These are phyloP conservation scores for Musa itinerans DNA, from an alignment of 176 grass and related monocot species.

Conservation along the genomic window DNA sequence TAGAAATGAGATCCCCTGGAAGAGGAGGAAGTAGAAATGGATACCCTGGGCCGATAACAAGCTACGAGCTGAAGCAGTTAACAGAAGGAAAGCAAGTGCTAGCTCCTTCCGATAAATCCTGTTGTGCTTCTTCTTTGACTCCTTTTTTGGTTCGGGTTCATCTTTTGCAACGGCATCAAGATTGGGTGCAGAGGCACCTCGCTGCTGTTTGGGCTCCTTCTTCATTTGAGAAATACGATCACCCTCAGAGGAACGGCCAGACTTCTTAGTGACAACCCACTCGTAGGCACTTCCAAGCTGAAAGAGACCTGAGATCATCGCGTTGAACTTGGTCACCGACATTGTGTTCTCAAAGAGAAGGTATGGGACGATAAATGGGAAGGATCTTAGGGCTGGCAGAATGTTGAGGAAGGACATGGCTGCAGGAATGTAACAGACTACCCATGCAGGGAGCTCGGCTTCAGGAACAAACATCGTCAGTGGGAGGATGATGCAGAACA, in stretches of 20 bases:
- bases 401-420: conserved; percentile 48
- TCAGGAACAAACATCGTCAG: conserved; percentile 54
- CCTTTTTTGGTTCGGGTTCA: conserved; percentile 24
- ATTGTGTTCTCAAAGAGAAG: conserved; percentile 52
- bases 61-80: conserved; percentile 77
- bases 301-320: conserved; percentile 46
- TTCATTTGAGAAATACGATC: conserved; percentile 15
- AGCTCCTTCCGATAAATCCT: conserved; percentile 97
- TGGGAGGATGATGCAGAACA: conserved; percentile 44
- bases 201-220: conserved; percentile 8
- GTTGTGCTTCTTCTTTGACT: conserved; percentile 79
- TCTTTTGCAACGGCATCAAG: conserved; percentile 30
- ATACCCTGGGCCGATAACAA: conserved; percentile 91
- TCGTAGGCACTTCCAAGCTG: conserved; percentile 41
- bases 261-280: conserved; percentile 52
- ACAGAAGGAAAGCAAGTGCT: conserved; percentile 61
- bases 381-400: conserved; percentile 35
- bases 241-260: conserved; percentile 33
- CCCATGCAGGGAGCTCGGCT: conserved; percentile 37
- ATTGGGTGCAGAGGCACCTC: conserved; percentile 7
- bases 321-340: conserved; percentile 54
- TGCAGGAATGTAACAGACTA: conserved; percentile 41
- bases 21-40: conserved; percentile 99
- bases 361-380: conserved; percentile 46
- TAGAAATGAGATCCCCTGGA: conserved; percentile 93